Base-by-base conservation (phyloP, 352 stramenopile genomes). In the Phytophthora sansomeana region DNA sequence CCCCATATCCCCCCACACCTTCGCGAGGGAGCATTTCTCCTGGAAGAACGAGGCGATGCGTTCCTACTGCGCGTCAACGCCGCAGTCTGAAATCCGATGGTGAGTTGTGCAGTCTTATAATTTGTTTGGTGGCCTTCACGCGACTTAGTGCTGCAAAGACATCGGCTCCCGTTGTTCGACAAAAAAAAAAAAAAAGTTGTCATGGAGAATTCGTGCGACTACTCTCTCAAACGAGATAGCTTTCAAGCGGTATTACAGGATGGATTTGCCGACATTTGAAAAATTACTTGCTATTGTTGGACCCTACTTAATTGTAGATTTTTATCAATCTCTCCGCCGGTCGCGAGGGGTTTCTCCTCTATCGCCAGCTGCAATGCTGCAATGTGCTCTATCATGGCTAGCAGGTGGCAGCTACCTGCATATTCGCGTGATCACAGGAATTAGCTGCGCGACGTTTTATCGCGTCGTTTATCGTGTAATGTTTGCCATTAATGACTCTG, bases 321-420 rank as follows among this genome's bases (percentile, higher is more conserved):
- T 5, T 7, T 33, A 17, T 4, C 42, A 49, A 29, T 58, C 50
- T n/a, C 16, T 16, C 33, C 50, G 50, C 9, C 35, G 35, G 0
- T 16, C 50, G 6, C 19, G n/a, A 4, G 49, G 38, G 24, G 24
- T 26, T 7, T 38, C 51, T 6, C 51, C 51, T 26, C 21, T 49
- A 4, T 59, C 51, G 24, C 53, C 53, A 5, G 44, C 44, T 9
- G 44, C 2, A 0, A 58, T 58, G 57, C 44, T 58, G 1, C 57
- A 65, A 35, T 14, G 2, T 7, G 51, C 2, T 58, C 2, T 65
- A 10, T 51, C 17, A 30, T 49, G 50, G 50, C 24, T 68, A 17
- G 50, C 59, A 5, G 59, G 59, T 21, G 51, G 59, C 8, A 68
- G 42, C 48, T 44, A 61, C 29, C 59, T 62, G 13, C 49, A 68